These are phyloP conservation scores for Trichomonas gallinae DNA, from an alignment of 208 protist genomes.

Conservation along the genomic window DNA sequence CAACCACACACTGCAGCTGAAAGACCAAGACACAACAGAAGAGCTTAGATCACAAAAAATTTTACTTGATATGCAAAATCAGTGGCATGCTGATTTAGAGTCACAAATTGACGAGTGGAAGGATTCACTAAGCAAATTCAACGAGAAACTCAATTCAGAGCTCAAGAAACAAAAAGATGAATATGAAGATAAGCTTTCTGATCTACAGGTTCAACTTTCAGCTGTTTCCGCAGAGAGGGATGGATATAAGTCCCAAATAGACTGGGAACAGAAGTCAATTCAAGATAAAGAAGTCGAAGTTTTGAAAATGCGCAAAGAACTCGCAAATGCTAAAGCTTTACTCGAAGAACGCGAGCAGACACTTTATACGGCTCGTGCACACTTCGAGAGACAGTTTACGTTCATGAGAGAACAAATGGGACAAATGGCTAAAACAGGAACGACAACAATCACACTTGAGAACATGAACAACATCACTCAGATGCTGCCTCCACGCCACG, in stretches of 20 bases:
- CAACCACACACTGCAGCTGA: neutral
- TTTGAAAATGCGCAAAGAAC: neutral
- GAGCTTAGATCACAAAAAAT: neutral
- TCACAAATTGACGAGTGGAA: neutral
- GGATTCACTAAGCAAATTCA: neutral
- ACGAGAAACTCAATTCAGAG: neutral
- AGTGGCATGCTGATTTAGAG: neutral
- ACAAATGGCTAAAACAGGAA: neutral
- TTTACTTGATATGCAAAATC: neutral
- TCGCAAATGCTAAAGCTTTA: neutral
- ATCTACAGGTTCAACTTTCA: neutral
- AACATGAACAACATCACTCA: neutral
- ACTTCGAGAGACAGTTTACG: neutral
- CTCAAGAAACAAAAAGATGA: neutral
- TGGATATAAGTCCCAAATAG: neutral
- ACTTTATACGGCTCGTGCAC: neutral
- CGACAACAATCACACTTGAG: neutral
- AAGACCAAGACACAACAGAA: neutral
- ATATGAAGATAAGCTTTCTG: neutral
- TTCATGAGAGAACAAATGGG: conserved; percentile 19
- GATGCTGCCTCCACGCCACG: neutral
- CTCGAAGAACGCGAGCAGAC: neutral
- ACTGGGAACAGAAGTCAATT: neutral
- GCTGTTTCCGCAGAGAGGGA: neutral
- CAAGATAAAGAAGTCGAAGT: neutral